A percentile compares a stretch with the other conserved stretches of the same genome.
These are phyloP conservation scores for Solanum aculeatissimum DNA, from an alignment of 305 asterid genomes.

Conservation along the genomic window DNA sequence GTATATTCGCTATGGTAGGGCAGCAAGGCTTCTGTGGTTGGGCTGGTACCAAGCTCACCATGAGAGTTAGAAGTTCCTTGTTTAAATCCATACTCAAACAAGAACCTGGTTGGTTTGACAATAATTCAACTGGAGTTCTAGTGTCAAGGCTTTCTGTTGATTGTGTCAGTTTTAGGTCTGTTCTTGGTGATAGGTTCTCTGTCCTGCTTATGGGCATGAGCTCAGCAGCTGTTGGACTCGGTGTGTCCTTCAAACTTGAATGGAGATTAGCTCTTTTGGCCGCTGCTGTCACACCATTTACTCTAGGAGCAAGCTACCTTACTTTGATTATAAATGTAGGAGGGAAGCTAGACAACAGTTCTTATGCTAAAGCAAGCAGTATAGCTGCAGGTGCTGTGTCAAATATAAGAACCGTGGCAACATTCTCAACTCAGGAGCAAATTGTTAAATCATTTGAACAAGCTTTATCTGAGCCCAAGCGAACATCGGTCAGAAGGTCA, in stretches of 20 bases:
- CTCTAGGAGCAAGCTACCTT: conserved; percentile 72
- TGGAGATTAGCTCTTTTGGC: conserved; percentile 67
- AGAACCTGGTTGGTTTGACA: conserved; percentile 80
- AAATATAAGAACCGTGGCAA: conserved; percentile 68
- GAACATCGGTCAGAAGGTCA: conserved; percentile 37
- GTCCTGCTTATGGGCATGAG: conserved; percentile 66
- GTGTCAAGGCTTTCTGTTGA: conserved; percentile 59
- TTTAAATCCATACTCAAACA: conserved; percentile 54
- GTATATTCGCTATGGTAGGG: conserved; percentile 53
- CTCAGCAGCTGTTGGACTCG: conserved; percentile 74
- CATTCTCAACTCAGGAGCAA: conserved; percentile 60
- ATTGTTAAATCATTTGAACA: conserved; percentile 50
- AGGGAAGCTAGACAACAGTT: conserved; percentile 50
- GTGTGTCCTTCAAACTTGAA: conserved; percentile 43
- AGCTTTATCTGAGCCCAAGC: conserved; percentile 47
- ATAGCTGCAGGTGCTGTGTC: conserved; percentile 78
- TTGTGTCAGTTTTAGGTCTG: conserved; percentile 46
- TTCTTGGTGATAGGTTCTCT: conserved; percentile 64
- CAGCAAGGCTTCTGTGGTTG: conserved; percentile 84
- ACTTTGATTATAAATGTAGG: conserved; percentile 65
- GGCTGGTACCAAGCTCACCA: conserved; percentile 70
- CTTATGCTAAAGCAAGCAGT: conserved; percentile 60
- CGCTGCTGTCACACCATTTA: conserved; percentile 61
- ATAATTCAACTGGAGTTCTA: conserved; percentile 60
- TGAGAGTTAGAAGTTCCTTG: conserved; percentile 42